These are phyloP conservation scores for Rhizophora mangle DNA, from an alignment of 345 rosid species.

Conservation along the genomic window DNA sequence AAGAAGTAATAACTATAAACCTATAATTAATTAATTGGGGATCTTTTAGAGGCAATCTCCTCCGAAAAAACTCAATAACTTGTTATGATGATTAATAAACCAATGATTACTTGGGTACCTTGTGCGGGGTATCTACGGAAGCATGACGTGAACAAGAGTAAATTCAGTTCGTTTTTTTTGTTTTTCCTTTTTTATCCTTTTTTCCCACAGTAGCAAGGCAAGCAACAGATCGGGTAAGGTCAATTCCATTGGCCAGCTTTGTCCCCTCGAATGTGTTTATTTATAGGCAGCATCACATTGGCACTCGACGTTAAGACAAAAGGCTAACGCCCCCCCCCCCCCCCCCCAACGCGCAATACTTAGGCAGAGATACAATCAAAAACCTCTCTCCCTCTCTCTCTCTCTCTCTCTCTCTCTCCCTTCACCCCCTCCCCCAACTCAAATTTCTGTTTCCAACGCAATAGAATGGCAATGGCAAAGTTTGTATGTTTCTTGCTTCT, in stretches of 20 bases:
- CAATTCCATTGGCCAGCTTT: neutral
- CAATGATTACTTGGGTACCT: too few relatives aligned
- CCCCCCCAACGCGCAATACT: too few relatives aligned
- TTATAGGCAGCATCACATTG: neutral
- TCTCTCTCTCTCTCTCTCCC: conserved; percentile 10
- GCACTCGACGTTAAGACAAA: neutral
- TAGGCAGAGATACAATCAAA: neutral
- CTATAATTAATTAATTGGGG: too few relatives aligned
- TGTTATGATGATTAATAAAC: too few relatives aligned
- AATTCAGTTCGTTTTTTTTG: neutral
- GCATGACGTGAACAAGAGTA: neutral
- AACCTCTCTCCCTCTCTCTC: conserved; percentile 15
- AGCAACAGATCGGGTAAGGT: neutral
- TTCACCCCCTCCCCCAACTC: neutral
- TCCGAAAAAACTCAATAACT: too few relatives aligned
- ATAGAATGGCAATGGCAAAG: conserved; percentile 44
- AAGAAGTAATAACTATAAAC: too few relatives aligned
- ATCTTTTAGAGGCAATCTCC: too few relatives aligned
- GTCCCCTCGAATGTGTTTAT: neutral
- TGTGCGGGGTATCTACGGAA: too few relatives aligned
- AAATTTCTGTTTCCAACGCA: neutral
- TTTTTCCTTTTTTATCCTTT: neutral
- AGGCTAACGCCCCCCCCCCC: neutral
- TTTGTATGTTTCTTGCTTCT: conserved; percentile 42
- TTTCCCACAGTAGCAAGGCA: too few relatives aligned